Conservation (phyloP, 148 eudicot genomes). For the Heliosperma pusillum region DNA sequence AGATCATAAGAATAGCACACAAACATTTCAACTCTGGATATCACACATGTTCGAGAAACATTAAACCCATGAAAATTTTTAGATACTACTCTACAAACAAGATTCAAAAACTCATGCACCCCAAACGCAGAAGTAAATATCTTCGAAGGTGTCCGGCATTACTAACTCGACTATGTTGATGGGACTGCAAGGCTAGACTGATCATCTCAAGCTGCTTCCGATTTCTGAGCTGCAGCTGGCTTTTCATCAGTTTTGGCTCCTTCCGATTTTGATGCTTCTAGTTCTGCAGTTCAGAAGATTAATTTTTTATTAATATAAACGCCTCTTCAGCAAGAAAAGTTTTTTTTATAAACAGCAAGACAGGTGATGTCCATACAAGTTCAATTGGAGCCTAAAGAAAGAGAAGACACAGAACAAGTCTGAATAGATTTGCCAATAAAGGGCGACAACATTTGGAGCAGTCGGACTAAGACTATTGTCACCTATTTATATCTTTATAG, state of each 20-base stretch:
- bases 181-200: slow-evolving; percentile 1
- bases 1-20: background rate
- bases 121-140: background rate
- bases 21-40: background rate
- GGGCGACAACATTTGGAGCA: background rate
- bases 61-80: background rate
- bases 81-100: background rate
- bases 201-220: slow-evolving; percentile 25
- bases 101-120: background rate
- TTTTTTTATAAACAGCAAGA: too few relatives aligned
- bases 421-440: background rate
- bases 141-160: slow-evolving; percentile 13
- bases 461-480: too few relatives aligned
- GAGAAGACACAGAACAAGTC: too few relatives aligned
- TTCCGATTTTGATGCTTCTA: slow-evolving; percentile 48
- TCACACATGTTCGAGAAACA: background rate
- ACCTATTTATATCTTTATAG: too few relatives aligned
- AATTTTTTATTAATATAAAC: background rate
- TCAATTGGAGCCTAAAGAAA: too few relatives aligned
- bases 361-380: background rate
- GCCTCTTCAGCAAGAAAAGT: background rate
- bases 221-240: slow-evolving; percentile 17
- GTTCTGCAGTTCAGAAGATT: slow-evolving; percentile 29
- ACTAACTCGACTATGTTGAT: slow-evolving; percentile 8
- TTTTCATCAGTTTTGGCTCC: slow-evolving; percentile 32